Conservation (phyloP, 2,329 filamentous ascomycete genomes). For the Lithohypha guttulata region DNA sequence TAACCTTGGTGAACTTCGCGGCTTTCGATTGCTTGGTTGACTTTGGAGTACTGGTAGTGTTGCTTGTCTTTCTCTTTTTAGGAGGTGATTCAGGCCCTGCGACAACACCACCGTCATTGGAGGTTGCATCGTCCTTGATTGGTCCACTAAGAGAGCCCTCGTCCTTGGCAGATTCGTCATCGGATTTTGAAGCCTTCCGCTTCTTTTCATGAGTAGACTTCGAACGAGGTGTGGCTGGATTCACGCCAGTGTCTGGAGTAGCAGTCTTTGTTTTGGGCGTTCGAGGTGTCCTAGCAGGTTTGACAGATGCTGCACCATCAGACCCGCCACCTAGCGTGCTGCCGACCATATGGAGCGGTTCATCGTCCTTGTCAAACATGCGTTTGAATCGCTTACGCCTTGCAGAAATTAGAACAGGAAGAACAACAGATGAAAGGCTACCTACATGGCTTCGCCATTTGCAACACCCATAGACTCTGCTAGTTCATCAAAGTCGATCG, state of each 20-base stretch:
- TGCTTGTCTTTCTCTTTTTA: conserved; percentile 3
- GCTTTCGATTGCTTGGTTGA: background rate
- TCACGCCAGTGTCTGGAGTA: background rate
- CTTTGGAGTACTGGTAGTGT: conserved; percentile 4
- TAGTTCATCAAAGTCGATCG: conserved; percentile 14
- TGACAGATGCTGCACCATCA: background rate
- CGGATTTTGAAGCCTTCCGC: conserved; percentile 11
- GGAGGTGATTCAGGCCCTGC: too few species aligned
- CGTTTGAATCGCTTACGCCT: conserved; percentile 4
- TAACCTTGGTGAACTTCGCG: background rate
- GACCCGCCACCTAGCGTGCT: background rate
- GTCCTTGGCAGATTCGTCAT: background rate
- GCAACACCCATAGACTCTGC: conserved; percentile 14
- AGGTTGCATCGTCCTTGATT: background rate
- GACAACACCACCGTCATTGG: too few species aligned
- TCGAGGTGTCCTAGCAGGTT: conserved; percentile 11
- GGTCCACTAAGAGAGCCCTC: background rate
- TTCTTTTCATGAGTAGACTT: conserved; percentile 10
- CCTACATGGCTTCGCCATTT: conserved; percentile 18
- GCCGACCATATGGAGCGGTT: background rate
- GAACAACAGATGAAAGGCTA: conserved; percentile 9
- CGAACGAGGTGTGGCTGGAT: conserved; percentile 1
- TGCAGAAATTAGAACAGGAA: background rate
- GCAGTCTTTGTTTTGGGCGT: conserved; percentile 13
- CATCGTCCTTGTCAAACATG: conserved; percentile 5